phyloP scores from a whole-genome alignment of 257 asterid genomes.

The Nyctanthes arbortristis region DNA sequence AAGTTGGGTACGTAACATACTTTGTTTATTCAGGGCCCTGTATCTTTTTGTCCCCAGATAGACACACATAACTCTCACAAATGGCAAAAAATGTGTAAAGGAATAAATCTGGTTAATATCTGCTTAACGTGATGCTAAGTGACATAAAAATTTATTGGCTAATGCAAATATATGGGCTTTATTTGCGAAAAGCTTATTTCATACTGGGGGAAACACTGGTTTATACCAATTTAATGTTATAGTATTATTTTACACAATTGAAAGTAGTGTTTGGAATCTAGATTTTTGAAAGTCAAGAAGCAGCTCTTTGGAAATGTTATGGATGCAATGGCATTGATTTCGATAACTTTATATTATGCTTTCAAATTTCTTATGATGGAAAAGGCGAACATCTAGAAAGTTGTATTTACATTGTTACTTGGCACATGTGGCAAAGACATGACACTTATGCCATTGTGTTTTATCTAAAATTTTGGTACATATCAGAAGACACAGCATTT shows the following conservation, averaged over 20 bases:
- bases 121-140: neutral
- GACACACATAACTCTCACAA: neutral
- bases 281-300: neutral
- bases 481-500: neutral
- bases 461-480: neutral
- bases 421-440: neutral
- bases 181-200: neutral
- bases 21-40: constrained; percentile 27
- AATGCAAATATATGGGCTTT: neutral
- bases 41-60: constrained; percentile 6
- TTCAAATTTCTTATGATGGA: neutral
- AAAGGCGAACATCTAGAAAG: neutral
- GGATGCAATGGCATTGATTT: neutral
- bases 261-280: neutral
- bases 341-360: neutral
- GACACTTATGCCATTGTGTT: neutral
- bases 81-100: neutral
- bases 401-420: neutral
- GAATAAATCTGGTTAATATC: constrained; percentile 3
- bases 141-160: neutral
- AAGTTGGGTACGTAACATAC: constrained; percentile 87
- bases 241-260: neutral
- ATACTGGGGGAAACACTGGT: neutral
- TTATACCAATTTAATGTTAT: neutral
- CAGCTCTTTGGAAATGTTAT: neutral